Percentiles rank a stretch among this genome's conserved stretches.
phyloP scores from a whole-genome alignment of 2,329 filamentous ascomycete species.

The Aureobasidium lini region DNA sequence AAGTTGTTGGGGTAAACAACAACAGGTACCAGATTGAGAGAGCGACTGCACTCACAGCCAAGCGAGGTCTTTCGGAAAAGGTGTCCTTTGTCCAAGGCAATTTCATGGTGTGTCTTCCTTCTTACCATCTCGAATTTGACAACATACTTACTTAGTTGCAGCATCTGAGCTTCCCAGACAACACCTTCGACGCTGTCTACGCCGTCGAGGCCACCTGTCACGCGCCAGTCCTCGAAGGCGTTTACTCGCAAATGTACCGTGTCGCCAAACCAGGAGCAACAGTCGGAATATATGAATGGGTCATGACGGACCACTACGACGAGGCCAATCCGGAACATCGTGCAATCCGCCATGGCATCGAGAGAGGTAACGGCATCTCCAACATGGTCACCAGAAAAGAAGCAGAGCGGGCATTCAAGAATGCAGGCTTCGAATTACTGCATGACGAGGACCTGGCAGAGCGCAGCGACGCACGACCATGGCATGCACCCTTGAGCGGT shows the following conservation, averaged over 20 bases:
- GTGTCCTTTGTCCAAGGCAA: constrained; percentile 87
- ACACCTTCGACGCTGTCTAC: constrained; percentile 93
- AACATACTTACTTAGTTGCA: constrained; percentile 26
- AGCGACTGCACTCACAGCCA: constrained; percentile 71
- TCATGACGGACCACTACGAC: constrained; percentile 95
- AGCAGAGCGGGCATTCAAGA: constrained; percentile 72
- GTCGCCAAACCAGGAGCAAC: constrained; percentile 91
- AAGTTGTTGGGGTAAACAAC: constrained; percentile 92
- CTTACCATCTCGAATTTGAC: neutral
- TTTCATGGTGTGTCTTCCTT: constrained; percentile 62
- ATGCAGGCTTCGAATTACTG: constrained; percentile 77
- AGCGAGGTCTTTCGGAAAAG: constrained; percentile 73
- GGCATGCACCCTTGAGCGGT: constrained; percentile 90
- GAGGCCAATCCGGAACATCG: constrained; percentile 79
- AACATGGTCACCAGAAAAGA: constrained; percentile 91
- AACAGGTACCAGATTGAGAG: constrained; percentile 98
- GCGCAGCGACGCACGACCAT: constrained; percentile 66
- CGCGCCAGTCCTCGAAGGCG: constrained; percentile 79
- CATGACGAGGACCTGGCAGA: constrained; percentile 81
- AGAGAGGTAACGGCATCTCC: constrained; percentile 91
- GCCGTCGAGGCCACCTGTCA: constrained; percentile 97
- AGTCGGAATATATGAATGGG: constrained; percentile 97
- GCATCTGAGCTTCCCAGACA: constrained; percentile 92
- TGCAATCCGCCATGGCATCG: constrained; percentile 85
- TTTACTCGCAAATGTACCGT: constrained; percentile 90